Evolutionary conservation across 2,329 filamentous ascomycete species (phyloP), one percentile per base, ranked within the genome.

Genomic region (Fusarium sp.): DNA sequence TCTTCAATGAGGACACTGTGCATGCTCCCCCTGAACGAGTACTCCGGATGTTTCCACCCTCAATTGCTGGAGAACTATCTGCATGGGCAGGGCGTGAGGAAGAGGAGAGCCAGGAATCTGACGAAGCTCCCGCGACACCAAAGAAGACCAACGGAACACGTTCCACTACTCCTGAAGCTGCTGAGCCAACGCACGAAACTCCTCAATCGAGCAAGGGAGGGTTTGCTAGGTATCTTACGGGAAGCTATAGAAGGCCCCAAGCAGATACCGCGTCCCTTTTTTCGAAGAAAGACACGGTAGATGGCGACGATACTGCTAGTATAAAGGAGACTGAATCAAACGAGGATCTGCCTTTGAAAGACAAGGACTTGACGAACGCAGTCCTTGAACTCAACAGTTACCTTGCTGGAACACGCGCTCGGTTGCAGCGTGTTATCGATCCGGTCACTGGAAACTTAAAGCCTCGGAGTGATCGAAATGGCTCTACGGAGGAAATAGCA

Each of bases 1-100:
- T 99, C 3, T 98, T 98, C 80, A 89, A 89, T 55, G 87, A 89
- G 71, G 93, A 93, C 6, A 91, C 96, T 56, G 93, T 98, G 4
- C 90, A 93, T 73, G 94, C 96, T 0, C 93, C 96, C 1, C 95
- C 96, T 0, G 93, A 97, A 77, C 87, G 93, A 52, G 96, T 98
- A 5, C 89, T 99, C 66, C 89, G 88, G 42, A 81, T 98, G 12
- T 99, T 94, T 73, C 96, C 96, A 3, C 90, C 85, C 64, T 85
- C 89, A 11, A 97, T 99, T 70, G 92, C 95, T 1, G 96, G 96
- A 1, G 89, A 93, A 25, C 81, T 97, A 3, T 94, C 93, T 0
- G 86, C 84, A 2, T 83, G 90, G 70, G 62, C 75, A 1, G 75
- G 77, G 8, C 74, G 69, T 2, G 84, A 85, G 28, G 71, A 75